These are phyloP conservation scores for Fusarium anthophilum DNA, from an alignment of 2,329 filamentous ascomycete species.

Conservation along the genomic window DNA sequence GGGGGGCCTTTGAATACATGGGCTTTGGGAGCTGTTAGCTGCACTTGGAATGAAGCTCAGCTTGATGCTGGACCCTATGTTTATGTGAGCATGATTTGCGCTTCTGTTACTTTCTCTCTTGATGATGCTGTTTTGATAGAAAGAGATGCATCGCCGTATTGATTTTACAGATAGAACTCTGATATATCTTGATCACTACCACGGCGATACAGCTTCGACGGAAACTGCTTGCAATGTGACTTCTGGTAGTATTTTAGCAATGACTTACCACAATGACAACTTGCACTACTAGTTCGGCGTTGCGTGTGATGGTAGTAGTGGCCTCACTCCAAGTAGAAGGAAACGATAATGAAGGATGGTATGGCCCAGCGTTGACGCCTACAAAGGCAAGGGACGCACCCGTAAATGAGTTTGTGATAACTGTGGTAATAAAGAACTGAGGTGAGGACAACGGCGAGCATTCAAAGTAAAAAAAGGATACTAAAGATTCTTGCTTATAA, in stretches of 20 bases:
- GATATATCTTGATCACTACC: rapidly evolving
- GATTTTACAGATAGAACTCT: neutral
- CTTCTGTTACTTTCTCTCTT: neutral
- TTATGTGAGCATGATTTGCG: neutral
- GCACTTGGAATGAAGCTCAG: neutral
- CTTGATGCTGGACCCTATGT: neutral
- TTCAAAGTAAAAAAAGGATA: no score
- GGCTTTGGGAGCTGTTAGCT: neutral
- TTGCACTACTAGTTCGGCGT: neutral
- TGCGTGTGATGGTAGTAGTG: neutral
- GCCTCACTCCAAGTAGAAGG: neutral
- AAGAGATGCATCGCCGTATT: neutral
- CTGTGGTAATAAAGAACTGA: neutral
- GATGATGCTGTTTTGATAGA: neutral
- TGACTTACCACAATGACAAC: no score
- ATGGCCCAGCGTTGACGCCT: neutral
- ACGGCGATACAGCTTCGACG: neutral
- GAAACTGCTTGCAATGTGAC: rapidly evolving
- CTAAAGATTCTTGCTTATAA: no score
- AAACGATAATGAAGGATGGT: neutral
- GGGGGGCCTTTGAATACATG: neutral
- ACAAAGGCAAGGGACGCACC: neutral
- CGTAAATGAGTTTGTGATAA: neutral
- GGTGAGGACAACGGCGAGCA: no score
- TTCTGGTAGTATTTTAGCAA: neutral